Evolutionary conservation across 2,329 filamentous ascomycete species (phyloP).

Genomic region (Phaeosphaeria sp.): DNA sequence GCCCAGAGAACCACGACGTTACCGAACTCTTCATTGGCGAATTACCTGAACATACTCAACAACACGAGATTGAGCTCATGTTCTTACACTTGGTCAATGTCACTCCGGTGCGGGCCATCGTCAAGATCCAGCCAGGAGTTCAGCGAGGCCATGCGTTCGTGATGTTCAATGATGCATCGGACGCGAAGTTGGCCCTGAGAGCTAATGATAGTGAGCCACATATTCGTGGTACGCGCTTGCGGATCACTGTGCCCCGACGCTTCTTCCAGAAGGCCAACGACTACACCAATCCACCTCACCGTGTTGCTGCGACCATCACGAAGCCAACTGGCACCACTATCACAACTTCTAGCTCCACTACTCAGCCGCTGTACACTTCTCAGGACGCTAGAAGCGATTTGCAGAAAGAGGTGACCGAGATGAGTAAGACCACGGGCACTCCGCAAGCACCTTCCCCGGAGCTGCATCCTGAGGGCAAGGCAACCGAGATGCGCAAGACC

Average conservation of each 20-base stretch:
- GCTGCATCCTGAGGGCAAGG: not conserved
- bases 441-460: slow-evolving; percentile 7
- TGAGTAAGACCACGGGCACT: not conserved
- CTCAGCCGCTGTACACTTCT: slow-evolving; percentile 38
- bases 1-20: slow-evolving; percentile 34
- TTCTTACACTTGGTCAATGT: slow-evolving; percentile 23
- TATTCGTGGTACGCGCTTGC: slow-evolving; percentile 15
- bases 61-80: slow-evolving; percentile 19
- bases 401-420: slow-evolving; percentile 14
- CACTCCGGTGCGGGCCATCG: slow-evolving; percentile 8
- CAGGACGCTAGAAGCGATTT: slow-evolving; percentile 46
- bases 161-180: slow-evolving; percentile 18
- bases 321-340: not conserved
- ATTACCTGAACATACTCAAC: slow-evolving; percentile 22
- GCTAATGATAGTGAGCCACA: slow-evolving; percentile 10
- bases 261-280: slow-evolving; percentile 22
- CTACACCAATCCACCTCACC: not conserved
- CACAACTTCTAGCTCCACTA: not conserved
- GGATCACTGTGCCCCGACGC: slow-evolving; percentile 28
- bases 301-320: not conserved
- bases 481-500: not conserved
- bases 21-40: slow-evolving; percentile 34
- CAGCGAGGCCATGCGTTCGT: slow-evolving; percentile 23
- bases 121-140: slow-evolving; percentile 2
- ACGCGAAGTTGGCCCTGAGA: slow-evolving; percentile 20